Evolutionary conservation across 208 protist species (phyloP), one percentile per base, ranked within the genome.

Genomic region (Cochliopodium minus): DNA sequence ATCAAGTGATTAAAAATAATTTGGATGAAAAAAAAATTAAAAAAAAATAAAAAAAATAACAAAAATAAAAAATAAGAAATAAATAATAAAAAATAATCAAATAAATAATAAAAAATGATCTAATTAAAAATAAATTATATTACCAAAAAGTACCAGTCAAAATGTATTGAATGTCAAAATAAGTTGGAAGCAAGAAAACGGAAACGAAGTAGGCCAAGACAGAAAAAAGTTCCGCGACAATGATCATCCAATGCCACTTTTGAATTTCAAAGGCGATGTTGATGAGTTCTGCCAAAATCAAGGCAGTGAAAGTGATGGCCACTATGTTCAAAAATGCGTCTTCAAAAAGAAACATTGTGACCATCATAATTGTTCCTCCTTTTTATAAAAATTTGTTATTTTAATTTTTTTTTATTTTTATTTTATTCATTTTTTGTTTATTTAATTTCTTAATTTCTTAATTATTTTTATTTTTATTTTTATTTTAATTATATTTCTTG

Each of bases 271-370:
- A 70, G 0, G 76, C 82, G 11, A 97, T 76, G 66, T 95, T 93
- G 42, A 93, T 49, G 13, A 96, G 65, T 75, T 98, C 92, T 25
- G 89, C 95, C 11, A 97, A 69, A 52, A 97, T 88, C 4, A 98
- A 73, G 0, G 87, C 77, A 0, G 90, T 97, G 71, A 96, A 98
- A 15, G 89, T 87, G 57, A 98, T 95, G 15, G 85, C 82, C 33
- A 93, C 86, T 22, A 96, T 88, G 45, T 94, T 81, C 36, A 95
- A 79, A 67, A 95, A 82, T 29, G 79, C 74, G 20, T 79, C 66
- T 40, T 89, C 83, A 68, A 96, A 96, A 7, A 97, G 67, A 46
- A 85, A 61, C 17, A 95, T 79, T 1, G 88, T 73, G 15, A 92
- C 57, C 33, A 90, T 67, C 81, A 96, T 94, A 73, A 97, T 96